Evolutionary conservation across 257 asterid genomes (phyloP).

Genomic region (Solanum pimpinellifolium): DNA sequence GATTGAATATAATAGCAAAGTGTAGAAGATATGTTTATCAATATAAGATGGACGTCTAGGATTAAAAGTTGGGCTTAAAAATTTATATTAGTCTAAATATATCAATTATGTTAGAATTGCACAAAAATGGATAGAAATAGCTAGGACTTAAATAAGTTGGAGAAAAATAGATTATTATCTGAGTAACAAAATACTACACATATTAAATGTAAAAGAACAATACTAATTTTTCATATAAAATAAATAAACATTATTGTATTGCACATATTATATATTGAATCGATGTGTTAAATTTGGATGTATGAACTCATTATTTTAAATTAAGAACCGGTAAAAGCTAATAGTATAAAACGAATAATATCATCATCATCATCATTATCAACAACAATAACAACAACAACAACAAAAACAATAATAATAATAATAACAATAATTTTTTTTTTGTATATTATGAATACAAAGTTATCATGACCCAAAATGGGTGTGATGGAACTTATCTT

Average conservation of each 20-base stretch:
- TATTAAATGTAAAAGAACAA: too few relatives aligned
- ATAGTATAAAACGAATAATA: too few relatives aligned
- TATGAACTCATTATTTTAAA: too few relatives aligned
- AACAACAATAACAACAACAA: too few relatives aligned
- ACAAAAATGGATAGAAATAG: neutral
- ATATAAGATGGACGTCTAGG: neutral
- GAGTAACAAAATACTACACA: neutral
- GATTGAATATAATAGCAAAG: neutral
- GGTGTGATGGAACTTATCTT: too few relatives aligned
- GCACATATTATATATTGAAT: neutral
- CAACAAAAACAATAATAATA: too few relatives aligned
- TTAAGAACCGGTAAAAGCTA: too few relatives aligned
- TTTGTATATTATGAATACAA: too few relatives aligned
- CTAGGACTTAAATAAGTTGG: neutral
- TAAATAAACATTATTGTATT: too few relatives aligned
- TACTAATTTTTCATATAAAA: too few relatives aligned
- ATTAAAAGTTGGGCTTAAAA: neutral
- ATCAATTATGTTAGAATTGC: neutral
- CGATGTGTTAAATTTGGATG: neutral
- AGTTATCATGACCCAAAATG: too few relatives aligned
- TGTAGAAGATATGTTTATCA: neutral
- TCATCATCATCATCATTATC: accelerated
- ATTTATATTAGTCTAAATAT: neutral
- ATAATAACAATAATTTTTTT: too few relatives aligned
- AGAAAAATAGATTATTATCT: neutral